Evolutionary conservation across 352 stramenopile genomes (phyloP).

Genomic region (Pythium periplocum): DNA sequence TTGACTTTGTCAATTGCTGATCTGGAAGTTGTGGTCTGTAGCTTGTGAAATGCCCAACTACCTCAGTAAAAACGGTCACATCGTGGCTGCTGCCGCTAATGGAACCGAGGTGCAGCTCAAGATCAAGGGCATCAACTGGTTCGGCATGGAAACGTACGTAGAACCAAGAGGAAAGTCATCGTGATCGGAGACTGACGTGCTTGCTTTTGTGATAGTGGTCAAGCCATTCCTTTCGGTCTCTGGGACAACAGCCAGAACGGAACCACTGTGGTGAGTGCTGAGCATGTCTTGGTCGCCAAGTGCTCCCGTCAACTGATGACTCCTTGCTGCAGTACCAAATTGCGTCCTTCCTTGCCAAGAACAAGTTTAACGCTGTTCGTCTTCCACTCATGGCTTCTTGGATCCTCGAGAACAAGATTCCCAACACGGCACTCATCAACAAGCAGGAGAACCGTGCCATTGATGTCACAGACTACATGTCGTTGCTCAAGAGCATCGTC

Average conservation of each 20-base stretch:
- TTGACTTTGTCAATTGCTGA: too few relatives aligned
- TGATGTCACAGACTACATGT: constrained; percentile 30
- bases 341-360: constrained; percentile 52
- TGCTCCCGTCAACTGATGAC: background rate
- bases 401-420: constrained; percentile 57
- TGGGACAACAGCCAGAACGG: constrained; percentile 19
- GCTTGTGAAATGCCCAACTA: constrained; percentile 76
- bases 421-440: constrained; percentile 27
- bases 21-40: background rate
- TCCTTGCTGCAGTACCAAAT: constrained; percentile 43
- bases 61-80: constrained; percentile 68
- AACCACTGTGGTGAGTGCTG: constrained; percentile 11
- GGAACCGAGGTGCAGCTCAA: constrained; percentile 58
- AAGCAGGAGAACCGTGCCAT: constrained; percentile 53
- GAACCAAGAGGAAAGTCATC: background rate
- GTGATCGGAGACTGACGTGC: background rate
- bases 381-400: constrained; percentile 56
- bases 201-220: constrained; percentile 5
- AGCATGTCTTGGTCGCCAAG: background rate
- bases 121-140: constrained; percentile 86
- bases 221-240: constrained; percentile 18
- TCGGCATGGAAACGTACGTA: constrained; percentile 54
- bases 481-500: constrained; percentile 35
- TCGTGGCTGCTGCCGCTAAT: constrained; percentile 50
- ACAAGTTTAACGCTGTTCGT: constrained; percentile 78